Evolutionary conservation across 768 basidiomycete genomes (phyloP).

Genomic region (Sporobolomyces pararoseus): DNA sequence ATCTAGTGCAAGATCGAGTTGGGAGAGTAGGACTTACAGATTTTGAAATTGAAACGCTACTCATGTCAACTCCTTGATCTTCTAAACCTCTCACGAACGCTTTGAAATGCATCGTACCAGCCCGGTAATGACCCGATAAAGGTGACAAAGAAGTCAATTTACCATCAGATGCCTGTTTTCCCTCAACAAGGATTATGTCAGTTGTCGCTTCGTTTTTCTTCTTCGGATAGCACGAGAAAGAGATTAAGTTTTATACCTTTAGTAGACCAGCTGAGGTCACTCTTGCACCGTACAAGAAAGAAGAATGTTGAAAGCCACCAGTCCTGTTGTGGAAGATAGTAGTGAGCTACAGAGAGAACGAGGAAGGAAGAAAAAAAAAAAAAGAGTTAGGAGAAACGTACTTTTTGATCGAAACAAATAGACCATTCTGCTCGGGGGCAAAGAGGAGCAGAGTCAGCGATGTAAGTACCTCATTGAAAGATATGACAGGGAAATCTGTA

Average conservation of each 20-base stretch:
- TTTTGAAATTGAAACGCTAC: constrained; percentile 39
- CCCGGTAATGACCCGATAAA: constrained; percentile 44
- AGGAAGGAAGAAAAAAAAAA: neutral
- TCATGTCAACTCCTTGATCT: constrained; percentile 41
- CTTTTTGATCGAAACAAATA: constrained; percentile 51
- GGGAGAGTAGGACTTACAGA: constrained; percentile 19
- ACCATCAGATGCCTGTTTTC: constrained; percentile 22
- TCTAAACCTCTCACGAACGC: constrained; percentile 35
- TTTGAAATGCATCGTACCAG: constrained; percentile 44
- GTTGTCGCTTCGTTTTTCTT: too few species aligned
- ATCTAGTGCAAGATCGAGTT: neutral
- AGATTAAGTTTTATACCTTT: constrained; percentile 23
- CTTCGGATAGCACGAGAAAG: neutral
- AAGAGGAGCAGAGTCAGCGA: neutral
- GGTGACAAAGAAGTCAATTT: constrained; percentile 42
- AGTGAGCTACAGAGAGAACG: neutral
- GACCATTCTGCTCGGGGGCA: constrained; percentile 21
- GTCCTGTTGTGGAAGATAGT: constrained; percentile 7
- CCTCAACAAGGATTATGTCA: too few species aligned
- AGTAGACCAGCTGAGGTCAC: constrained; percentile 39
- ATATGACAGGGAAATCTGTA: neutral
- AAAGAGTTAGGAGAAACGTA: constrained; percentile 10
- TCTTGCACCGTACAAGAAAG: constrained; percentile 45
- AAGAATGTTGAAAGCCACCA: constrained; percentile 51
- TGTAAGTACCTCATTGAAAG: too few species aligned